These are phyloP conservation scores for Euphorbia peplus DNA, from an alignment of 345 rosid genomes.

Conservation along the genomic window DNA sequence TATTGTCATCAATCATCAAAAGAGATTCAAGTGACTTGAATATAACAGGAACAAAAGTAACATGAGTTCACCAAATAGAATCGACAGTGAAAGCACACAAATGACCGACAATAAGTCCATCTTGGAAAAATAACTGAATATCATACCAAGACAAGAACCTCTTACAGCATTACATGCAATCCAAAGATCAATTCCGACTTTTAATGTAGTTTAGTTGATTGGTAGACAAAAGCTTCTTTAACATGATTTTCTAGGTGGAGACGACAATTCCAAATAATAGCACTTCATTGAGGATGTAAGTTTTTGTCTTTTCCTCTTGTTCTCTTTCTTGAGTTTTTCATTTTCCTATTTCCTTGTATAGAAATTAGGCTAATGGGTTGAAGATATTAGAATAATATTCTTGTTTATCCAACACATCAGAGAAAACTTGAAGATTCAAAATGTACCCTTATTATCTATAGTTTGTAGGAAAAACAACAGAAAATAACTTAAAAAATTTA, in stretches of 20 bases:
- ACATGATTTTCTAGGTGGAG: background rate
- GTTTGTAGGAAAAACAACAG: background rate
- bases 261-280: background rate
- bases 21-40: background rate
- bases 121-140: background rate
- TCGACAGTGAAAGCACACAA: background rate
- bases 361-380: background rate
- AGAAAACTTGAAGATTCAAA: background rate
- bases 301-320: background rate
- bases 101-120: background rate
- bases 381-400: background rate
- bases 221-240: background rate
- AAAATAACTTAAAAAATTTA: conserved; percentile 22
- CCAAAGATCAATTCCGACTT: background rate
- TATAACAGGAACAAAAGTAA: too few species aligned
- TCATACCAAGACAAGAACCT: background rate
- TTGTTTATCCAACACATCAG: background rate
- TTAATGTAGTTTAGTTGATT: background rate
- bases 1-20: background rate
- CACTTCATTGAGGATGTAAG: background rate
- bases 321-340: background rate
- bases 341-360: background rate
- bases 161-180: background rate
- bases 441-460: conserved; percentile 3
- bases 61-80: background rate